These are phyloP conservation scores for Aspergillus persii DNA, from an alignment of 2,329 filamentous ascomycete species.

Conservation along the genomic window DNA sequence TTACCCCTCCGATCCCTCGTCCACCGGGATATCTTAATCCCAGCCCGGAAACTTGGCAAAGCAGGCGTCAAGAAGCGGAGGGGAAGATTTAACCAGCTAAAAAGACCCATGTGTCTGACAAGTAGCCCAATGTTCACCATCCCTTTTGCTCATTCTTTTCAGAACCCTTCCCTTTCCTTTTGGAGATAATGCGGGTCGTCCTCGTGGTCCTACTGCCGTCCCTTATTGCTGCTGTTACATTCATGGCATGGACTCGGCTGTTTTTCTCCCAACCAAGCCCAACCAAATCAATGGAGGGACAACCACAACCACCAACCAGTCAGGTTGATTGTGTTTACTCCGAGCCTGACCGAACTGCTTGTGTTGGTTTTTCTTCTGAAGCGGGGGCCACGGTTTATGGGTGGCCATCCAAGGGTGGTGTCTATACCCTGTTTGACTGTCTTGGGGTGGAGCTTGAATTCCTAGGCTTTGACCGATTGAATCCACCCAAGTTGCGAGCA, in stretches of 20 bases:
- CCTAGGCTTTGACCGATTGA: constrained; percentile 10
- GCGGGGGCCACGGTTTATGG: constrained; percentile 4
- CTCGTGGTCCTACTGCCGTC: background rate
- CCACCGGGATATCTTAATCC: background rate
- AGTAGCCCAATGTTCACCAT: background rate
- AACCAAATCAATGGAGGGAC: background rate
- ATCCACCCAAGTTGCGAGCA: constrained; percentile 2
- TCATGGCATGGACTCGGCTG: background rate
- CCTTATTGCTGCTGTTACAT: background rate
- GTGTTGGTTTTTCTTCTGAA: background rate
- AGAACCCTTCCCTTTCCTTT: background rate
- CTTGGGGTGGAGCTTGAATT: constrained; percentile 13
- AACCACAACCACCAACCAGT: background rate
- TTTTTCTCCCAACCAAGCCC: background rate
- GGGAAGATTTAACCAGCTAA: background rate
- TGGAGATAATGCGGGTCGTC: background rate
- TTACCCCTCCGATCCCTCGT: background rate
- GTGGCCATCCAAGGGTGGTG: constrained; percentile 9
- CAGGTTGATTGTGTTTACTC: background rate
- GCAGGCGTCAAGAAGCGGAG: background rate
- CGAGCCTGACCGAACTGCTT: background rate
- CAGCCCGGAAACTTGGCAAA: background rate
- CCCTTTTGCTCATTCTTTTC: background rate
- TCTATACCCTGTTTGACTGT: constrained; percentile 5
- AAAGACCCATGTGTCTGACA: background rate